Conservation (phyloP, 2,329 filamentous ascomycete species). For the Xylariaceae sp. region DNA sequence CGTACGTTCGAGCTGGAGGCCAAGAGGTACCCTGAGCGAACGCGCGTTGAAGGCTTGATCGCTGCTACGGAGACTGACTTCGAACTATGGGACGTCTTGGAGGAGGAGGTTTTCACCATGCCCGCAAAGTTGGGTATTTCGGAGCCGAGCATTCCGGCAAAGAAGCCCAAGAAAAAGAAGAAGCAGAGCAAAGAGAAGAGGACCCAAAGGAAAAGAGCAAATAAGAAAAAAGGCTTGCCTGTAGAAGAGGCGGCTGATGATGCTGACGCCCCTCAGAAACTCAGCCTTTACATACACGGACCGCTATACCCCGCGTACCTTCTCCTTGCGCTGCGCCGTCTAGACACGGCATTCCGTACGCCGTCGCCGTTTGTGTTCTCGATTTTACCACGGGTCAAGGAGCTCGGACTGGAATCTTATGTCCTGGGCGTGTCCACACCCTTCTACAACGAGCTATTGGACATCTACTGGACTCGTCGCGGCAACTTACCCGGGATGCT, state of each 20-base stretch:
- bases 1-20: slow-evolving; percentile 42
- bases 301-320: slow-evolving; percentile 67
- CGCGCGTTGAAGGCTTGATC: slow-evolving; percentile 58
- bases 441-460: slow-evolving; percentile 70
- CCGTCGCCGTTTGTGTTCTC: slow-evolving; percentile 62
- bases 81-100: slow-evolving; percentile 68
- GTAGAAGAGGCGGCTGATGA: slow-evolving; percentile 31
- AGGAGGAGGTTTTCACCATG: slow-evolving; percentile 66
- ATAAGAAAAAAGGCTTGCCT: neutral
- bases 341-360: slow-evolving; percentile 59
- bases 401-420: slow-evolving; percentile 69
- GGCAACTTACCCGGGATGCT: slow-evolving; percentile 60
- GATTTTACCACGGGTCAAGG: slow-evolving; percentile 68
- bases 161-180: slow-evolving; percentile 25
- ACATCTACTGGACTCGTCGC: slow-evolving; percentile 63
- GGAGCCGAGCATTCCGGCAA: too few species aligned
- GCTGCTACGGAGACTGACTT: slow-evolving; percentile 59
- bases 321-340: slow-evolving; percentile 56
- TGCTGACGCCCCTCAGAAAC: slow-evolving; percentile 26
- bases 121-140: slow-evolving; percentile 59
- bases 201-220: slow-evolving; percentile 10
- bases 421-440: slow-evolving; percentile 71
- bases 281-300: slow-evolving; percentile 60
- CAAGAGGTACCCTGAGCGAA: slow-evolving; percentile 49
- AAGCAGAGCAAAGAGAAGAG: slow-evolving; percentile 2